These are phyloP conservation scores for Ganoderma sp. DNA, from an alignment of 1,284 basidiomycete species.

Conservation along the genomic window DNA sequence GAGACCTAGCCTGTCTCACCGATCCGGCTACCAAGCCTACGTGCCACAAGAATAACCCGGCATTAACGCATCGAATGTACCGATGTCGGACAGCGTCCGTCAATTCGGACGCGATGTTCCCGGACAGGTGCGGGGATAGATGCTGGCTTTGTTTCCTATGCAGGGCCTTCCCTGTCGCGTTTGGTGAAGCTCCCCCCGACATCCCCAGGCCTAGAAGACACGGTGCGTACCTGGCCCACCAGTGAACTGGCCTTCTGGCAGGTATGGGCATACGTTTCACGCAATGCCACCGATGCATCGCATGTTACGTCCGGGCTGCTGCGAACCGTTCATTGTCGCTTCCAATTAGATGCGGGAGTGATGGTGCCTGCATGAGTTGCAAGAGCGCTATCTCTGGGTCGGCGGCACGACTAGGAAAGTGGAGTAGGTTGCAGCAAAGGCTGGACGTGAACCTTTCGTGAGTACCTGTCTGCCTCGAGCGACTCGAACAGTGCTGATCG, in stretches of 20 bases:
- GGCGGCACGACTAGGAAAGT: slow-evolving; percentile 1
- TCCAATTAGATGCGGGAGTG: slow-evolving; percentile 9
- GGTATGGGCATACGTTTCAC: slow-evolving; percentile 10
- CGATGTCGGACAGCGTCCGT: slow-evolving; percentile 12
- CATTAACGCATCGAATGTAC: slow-evolving; percentile 6
- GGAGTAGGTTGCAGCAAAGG: slow-evolving; percentile 12
- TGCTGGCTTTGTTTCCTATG: background rate
- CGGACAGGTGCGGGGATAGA: slow-evolving; percentile 13
- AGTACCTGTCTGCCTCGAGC: background rate
- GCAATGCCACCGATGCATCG: slow-evolving; percentile 15
- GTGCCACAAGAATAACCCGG: slow-evolving; percentile 5
- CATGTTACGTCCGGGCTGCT: slow-evolving; percentile 11
- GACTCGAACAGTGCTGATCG: slow-evolving; percentile 14
- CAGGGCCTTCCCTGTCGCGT: slow-evolving; percentile 2
- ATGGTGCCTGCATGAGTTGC: slow-evolving; percentile 16
- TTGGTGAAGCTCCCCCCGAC: slow-evolving; percentile 14
- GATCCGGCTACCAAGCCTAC: slow-evolving; percentile 12
- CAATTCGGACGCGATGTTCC: slow-evolving; percentile 19
- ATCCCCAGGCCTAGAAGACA: slow-evolving; percentile 10
- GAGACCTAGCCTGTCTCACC: background rate
- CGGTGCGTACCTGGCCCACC: slow-evolving; percentile 10
- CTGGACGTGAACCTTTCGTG: slow-evolving; percentile 9
- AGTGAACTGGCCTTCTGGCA: background rate
- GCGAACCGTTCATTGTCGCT: slow-evolving; percentile 1
- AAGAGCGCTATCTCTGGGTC: background rate